Percentiles rank a stretch among this genome's conserved stretches.
These are phyloP conservation scores for Lichtheimia ornata DNA, from an alignment of 371 early-diverging fungal species.

Conservation along the genomic window DNA sequence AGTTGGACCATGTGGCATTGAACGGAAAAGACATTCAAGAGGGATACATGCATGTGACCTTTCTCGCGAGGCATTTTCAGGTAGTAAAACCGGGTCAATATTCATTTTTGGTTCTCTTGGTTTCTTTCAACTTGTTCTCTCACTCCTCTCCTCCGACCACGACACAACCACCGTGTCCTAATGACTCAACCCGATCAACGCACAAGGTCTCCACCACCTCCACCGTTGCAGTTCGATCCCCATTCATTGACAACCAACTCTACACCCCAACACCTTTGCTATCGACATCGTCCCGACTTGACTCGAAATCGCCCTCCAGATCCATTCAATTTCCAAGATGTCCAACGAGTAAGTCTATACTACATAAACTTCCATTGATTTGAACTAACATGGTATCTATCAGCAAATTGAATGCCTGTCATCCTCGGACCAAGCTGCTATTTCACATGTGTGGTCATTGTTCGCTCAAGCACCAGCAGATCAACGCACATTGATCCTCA, in stretches of 20 bases:
- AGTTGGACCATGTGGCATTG: background rate
- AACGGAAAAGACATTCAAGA: no score
- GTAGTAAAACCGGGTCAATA: no score
- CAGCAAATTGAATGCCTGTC: conserved; percentile 52
- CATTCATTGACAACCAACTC: background rate
- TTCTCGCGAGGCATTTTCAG: no score
- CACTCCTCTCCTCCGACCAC: background rate
- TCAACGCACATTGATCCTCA: conserved; percentile 63
- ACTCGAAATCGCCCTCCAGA: conserved; percentile 23
- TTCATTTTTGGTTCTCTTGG: no score
- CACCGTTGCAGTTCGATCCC: background rate
- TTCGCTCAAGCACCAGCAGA: conserved; percentile 62
- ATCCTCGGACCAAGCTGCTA: conserved; percentile 45
- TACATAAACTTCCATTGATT: background rate
- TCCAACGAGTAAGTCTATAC: conserved; percentile 16
- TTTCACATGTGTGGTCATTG: conserved; percentile 61
- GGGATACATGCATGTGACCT: no score
- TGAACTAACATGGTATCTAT: conserved; percentile 42
- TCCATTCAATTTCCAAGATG: conserved; percentile 17
- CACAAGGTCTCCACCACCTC: no score
- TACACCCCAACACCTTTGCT: conserved; percentile 15
- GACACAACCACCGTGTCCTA: no score
- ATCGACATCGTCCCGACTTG: conserved; percentile 35
- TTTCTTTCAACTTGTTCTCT: background rate
- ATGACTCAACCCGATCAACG: no score